phyloP scores from a whole-genome alignment of 208 protist species.

The Angomonas ambiguus region DNA sequence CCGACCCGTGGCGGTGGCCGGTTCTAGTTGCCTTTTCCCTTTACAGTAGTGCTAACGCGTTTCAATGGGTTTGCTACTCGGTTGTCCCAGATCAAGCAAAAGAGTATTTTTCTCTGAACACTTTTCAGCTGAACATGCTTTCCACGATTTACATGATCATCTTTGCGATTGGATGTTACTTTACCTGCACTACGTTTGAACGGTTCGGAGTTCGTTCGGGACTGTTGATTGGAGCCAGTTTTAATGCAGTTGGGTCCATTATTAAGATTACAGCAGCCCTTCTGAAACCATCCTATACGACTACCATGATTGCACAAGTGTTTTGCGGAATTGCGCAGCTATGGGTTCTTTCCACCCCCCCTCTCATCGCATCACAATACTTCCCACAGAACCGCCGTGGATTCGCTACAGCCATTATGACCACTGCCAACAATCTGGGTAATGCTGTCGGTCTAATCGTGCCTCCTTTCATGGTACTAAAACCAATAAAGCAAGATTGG shows the following conservation, averaged over 20 bases:
- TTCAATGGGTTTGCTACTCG: conserved; percentile 74
- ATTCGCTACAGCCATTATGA: conserved; percentile 56
- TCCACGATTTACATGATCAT: conserved; percentile 83
- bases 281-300: conserved; percentile 41
- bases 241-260: conserved; percentile 58
- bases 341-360: conserved; percentile 70
- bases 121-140: conserved; percentile 63
- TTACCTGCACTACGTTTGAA: conserved; percentile 71
- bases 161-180: conserved; percentile 48
- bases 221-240: conserved; percentile 39
- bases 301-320: conserved; percentile 44
- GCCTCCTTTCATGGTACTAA: conserved; percentile 52
- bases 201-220: conserved; percentile 55
- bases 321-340: conserved; percentile 61
- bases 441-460: conserved; percentile 58
- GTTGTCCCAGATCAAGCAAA: conserved; percentile 32
- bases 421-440: conserved; percentile 67
- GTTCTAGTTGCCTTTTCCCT: conserved; percentile 58
- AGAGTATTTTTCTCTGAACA: conserved; percentile 51
- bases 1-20: conserved; percentile 47
- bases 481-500: conserved; percentile 19
- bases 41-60: conserved; percentile 61
- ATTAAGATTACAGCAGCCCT: conserved; percentile 55
- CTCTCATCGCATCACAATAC: conserved; percentile 64
- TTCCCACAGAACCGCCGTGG: conserved; percentile 49